Conservation (phyloP, 1,284 basidiomycete genomes). For the Ganoderma sinense region DNA sequence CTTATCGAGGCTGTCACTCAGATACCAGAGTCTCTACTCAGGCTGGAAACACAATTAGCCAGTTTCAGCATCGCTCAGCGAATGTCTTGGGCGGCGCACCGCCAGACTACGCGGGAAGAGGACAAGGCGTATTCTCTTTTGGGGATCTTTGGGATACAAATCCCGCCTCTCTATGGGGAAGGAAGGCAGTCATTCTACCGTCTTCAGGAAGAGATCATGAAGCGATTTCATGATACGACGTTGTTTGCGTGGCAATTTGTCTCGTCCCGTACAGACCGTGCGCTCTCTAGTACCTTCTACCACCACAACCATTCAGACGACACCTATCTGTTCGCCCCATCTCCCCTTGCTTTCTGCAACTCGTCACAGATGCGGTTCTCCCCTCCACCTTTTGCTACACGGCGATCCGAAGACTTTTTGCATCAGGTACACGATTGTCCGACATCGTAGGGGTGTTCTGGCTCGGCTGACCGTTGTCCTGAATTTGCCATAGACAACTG, state of each 20-base stretch:
- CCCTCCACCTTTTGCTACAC: no score
- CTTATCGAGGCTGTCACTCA: slow-evolving; percentile 10
- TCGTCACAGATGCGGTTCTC: neutral
- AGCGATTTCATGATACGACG: neutral
- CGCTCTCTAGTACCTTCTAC: neutral
- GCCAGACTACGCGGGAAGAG: neutral
- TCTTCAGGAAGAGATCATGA: slow-evolving; percentile 2
- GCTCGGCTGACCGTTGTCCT: neutral
- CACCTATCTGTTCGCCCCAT: neutral
- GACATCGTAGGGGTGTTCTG: neutral
- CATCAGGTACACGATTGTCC: neutral
- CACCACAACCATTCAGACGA: neutral
- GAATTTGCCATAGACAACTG: neutral
- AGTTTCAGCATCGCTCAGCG: slow-evolving; percentile 17
- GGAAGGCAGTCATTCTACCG: neutral
- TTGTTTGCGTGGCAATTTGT: neutral
- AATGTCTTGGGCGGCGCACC: neutral
- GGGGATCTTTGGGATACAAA: neutral
- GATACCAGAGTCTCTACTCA: slow-evolving; percentile 12
- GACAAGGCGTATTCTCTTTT: neutral
- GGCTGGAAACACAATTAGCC: slow-evolving; percentile 1
- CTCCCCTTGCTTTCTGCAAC: neutral
- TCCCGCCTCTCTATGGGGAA: neutral
- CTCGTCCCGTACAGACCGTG: neutral
- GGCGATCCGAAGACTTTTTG: neutral